Evolutionary conservation across 1,284 basidiomycete species (phyloP), one percentile per base, ranked within the genome.

Genomic region (Anthracocystis setariae): DNA sequence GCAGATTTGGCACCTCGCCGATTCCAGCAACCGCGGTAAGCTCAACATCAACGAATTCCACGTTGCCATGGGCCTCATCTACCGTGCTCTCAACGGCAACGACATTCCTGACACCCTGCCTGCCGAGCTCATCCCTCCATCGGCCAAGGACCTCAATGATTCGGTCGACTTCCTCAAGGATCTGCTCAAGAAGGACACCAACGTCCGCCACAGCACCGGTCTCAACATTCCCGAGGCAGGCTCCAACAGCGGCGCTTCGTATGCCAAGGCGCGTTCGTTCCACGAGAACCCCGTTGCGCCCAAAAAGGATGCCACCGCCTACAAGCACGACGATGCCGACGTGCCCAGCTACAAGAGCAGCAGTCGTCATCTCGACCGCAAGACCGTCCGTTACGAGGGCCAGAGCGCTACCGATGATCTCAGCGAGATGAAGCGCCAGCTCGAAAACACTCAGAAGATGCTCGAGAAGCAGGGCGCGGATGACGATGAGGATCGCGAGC

Each of bases 31-130:
- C 54, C 71, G 80, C 12, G 81, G 81, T 39, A 82, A 82, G 65
- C 74, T 82, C 48, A 98, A 97, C 81, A 86, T 95, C 43, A 91
- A 93, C 23, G 95, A 98, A 83, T 99, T 99, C 84, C 94, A 98
- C 82, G 92, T 98, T 55, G 96, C 95, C 1, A 99, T 99, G 95
- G 94, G 92, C 62, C 86, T 98, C 57, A 97, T 98, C 82, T 98
- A 95, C 85, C 90, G 95, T 79, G 72, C 66, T 17, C 68, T 75
- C 43, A 97, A 96, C 82, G 95, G 96, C 9, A 95, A 93, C 83
- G 88, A 90, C 3, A 88, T 98, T 44, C 96, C 96, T 0, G 90
- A 92, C 37, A 86, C 88, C 51, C 88, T 98, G 0, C 95, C 95
- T 1, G 84, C 89, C 8, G 96, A 98, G 84, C 89, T 99, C 46